Percentiles rank a stretch among this genome's conserved stretches.
These are phyloP conservation scores for Hemisphaericaspora lyxosophila DNA, from an alignment of 1,139 yeast genomes.

Conservation along the genomic window DNA sequence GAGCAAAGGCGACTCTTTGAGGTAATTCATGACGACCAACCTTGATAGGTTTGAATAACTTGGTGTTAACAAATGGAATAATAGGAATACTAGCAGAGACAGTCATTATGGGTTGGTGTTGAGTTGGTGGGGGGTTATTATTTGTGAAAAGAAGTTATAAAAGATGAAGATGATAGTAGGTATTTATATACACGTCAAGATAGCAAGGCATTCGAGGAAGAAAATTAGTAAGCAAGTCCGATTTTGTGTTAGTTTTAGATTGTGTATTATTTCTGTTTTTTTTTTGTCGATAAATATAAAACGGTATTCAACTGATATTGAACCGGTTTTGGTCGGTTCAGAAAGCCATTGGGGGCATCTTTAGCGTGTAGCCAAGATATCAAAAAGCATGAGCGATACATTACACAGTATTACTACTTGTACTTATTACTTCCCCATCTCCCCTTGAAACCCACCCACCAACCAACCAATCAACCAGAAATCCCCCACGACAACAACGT, in stretches of 20 bases:
- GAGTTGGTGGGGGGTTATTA: background rate
- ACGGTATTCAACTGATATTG: no score
- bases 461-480: no score
- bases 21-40: conserved; percentile 38
- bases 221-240: conserved; percentile 3
- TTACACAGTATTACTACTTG: no score
- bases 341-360: no score
- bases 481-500: no score
- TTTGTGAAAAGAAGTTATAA: background rate
- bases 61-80: conserved; percentile 20
- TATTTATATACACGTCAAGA: background rate
- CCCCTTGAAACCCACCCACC: no score
- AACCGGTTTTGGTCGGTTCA: no score
- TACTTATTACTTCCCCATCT: no score
- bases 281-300: background rate
- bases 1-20: conserved; percentile 53
- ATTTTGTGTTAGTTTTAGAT: conserved; percentile 1
- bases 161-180: background rate
- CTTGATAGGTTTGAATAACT: conserved; percentile 49
- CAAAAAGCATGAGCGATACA: no score
- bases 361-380: no score
- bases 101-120: conserved; percentile 8
- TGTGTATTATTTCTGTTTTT: background rate
- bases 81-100: conserved; percentile 10
- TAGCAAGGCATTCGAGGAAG: background rate